Percentiles rank a stretch among this genome's conserved stretches.
Evolutionary conservation across 2,329 filamentous ascomycete genomes (phyloP).

Genomic region (Alternaria atra): DNA sequence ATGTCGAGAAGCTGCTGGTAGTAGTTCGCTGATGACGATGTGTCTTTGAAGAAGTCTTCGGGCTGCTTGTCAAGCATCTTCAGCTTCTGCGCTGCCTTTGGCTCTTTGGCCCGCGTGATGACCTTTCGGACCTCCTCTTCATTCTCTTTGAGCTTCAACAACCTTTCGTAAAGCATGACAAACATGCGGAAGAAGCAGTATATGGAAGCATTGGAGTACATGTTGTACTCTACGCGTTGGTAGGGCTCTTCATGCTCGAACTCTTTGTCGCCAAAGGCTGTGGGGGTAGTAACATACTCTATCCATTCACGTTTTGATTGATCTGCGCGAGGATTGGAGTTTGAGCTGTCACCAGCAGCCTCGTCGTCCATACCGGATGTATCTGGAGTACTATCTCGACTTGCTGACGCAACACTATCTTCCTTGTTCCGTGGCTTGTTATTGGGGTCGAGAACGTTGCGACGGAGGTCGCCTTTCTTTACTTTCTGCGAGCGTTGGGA

Average conservation of each 20-base stretch:
- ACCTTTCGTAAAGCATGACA: slow-evolving; percentile 85
- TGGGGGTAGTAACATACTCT: slow-evolving; percentile 65
- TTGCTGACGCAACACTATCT: slow-evolving; percentile 77
- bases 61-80: slow-evolving; percentile 82
- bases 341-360: slow-evolving; percentile 67
- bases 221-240: slow-evolving; percentile 80
- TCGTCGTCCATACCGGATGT: slow-evolving; percentile 82
- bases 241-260: slow-evolving; percentile 82
- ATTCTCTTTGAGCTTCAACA: slow-evolving; percentile 83
- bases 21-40: slow-evolving; percentile 71
- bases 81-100: slow-evolving; percentile 84
- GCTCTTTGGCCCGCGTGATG: slow-evolving; percentile 74
- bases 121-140: slow-evolving; percentile 76
- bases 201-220: slow-evolving; percentile 90
- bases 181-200: slow-evolving; percentile 97
- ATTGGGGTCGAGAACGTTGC: slow-evolving; percentile 84
- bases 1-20: slow-evolving; percentile 87
- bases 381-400: slow-evolving; percentile 89
- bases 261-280: slow-evolving; percentile 68
- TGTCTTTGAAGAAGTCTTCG: slow-evolving; percentile 76
- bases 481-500: slow-evolving; percentile 72
- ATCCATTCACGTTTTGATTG: slow-evolving; percentile 71
- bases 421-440: slow-evolving; percentile 80
- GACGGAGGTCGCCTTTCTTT: slow-evolving; percentile 75
- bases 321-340: slow-evolving; percentile 66